Evolutionary conservation across 345 rosid species (phyloP), one percentile per base, ranked within the genome.

Genomic region (Eucalyptus regnans): DNA sequence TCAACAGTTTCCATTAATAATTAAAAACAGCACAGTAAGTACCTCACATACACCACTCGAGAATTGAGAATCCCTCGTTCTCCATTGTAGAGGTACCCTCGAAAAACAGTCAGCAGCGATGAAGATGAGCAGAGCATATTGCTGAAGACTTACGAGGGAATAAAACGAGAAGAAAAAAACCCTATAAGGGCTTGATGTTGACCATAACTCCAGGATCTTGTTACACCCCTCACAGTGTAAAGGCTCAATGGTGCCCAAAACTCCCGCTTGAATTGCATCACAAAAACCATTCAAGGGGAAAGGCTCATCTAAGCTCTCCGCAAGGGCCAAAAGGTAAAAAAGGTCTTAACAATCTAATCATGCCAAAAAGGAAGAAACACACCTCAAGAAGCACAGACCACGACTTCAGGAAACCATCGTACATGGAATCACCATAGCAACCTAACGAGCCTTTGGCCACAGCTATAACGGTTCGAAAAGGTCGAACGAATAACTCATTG

Each of bases 241-340:
- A 49, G 48, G 44, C 86, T 66, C 48, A 84, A 87, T 83, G 86
- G 50, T 87, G 44, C 71, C 68, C 62, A 87, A 90, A 86, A 87
- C 91, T 46, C 93, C 92, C 93, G 90, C 93, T 51, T 91, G 94
- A 92, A 92, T 91, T 91, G 95, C 90, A 89, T 90, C 86, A 90
- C 89, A 91, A 92, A 93, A 92, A 88, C 91, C 90, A 91, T 87
- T 91, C 93, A 91, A 90, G 93, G 87, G 92, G 91, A 66, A 51
- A 87, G 87, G 84, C 84, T 76, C 84, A 76, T 76, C 54, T 88
- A 86, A 89, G 84, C 84, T 41, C 83, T 31, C 83, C 58, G 60
- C 87, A 68, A 88, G 68, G 80, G 48, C 49, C 20, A 27, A 44
- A 33, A 60, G 29, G 81, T 23, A 0, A 12, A 88, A 68, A 43